Evolutionary conservation across 176 grass and related monocot genomes (phyloP), one percentile per base, ranked within the genome.

Genomic region (Bolboschoenus planiculmis): DNA sequence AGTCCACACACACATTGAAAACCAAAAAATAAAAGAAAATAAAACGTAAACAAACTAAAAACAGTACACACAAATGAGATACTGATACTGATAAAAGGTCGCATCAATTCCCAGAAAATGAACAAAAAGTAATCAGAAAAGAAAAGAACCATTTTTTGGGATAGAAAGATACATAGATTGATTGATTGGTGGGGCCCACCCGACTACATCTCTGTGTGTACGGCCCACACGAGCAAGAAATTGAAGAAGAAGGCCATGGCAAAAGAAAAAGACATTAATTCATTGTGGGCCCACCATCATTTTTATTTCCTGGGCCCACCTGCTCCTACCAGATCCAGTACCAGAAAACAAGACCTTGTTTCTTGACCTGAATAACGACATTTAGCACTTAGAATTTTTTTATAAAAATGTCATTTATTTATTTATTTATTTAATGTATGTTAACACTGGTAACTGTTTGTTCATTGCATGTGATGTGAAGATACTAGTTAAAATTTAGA

Each of bases 251-350:
- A 62, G 14, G 4, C 15, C 33, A 66, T 67, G 34, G 31, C 35
- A 68, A 68, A 48, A 3, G 64, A 37, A 73, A 46, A 26, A 73
- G 40, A 46, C 39, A 46, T n/a, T n/a, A n/a, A n/a, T n/a, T n/a
- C n/a, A n/a, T 13, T 7, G 10, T 48, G 70, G 42, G 24, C 70
- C 40, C 23, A 74, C 42, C 43, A 1, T 1, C 23, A 29, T 7
- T 74, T 73, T 74, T 73, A 73, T 73, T 29, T 74, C 4, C 10
- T 74, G 42, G 70, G 70, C 70, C 70, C 42, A 48, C 42, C 50
- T 48, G 23, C 23, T 42, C 10, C 42, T 29, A 26, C 68, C 37
- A 46, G 39, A 44, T 23, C 21, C 67, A 44, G 37, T 44, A 74
- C 68, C 68, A 42, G 42, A 27, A 74, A 46, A 63, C 60, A 63